A percentile compares a stretch with the other conserved stretches of the same genome.
Conservation (phyloP, 768 basidiomycete species). For the Phlegmacium glaucopus region DNA sequence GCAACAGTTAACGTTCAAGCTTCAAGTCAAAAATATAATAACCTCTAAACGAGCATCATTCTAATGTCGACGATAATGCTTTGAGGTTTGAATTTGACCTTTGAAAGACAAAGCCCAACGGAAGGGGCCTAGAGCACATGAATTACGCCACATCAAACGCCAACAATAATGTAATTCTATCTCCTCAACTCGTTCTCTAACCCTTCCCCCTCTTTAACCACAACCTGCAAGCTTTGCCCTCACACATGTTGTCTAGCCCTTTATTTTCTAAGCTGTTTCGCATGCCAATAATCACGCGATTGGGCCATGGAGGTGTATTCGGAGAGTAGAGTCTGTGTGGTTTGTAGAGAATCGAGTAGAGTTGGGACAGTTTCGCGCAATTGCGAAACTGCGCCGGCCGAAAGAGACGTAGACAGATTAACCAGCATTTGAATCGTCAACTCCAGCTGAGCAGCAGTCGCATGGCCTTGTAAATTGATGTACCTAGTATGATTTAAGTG, state of each 20-base stretch:
- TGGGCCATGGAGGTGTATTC: slow-evolving; percentile 69
- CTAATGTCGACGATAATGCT: too few relatives aligned
- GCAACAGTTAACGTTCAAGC: too few relatives aligned
- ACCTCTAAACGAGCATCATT: too few relatives aligned
- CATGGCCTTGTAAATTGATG: slow-evolving; percentile 71
- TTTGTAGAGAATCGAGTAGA: slow-evolving; percentile 29
- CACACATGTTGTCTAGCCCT: slow-evolving; percentile 64
- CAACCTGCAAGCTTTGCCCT: slow-evolving; percentile 87
- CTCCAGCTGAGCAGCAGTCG: slow-evolving; percentile 77
- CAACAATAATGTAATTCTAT: too few relatives aligned
- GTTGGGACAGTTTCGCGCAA: slow-evolving; percentile 47
- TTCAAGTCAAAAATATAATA: too few relatives aligned
- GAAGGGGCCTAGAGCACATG: too few relatives aligned
- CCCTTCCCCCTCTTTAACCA: slow-evolving; percentile 81
- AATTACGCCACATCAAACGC: too few relatives aligned
- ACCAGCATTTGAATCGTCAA: slow-evolving; percentile 63
- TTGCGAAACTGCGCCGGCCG: slow-evolving; percentile 16
- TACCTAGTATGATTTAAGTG: too few relatives aligned
- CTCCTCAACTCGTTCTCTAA: slow-evolving; percentile 77
- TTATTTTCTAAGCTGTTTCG: slow-evolving; percentile 60
- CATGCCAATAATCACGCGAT: slow-evolving; percentile 81
- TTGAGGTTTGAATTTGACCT: too few relatives aligned
- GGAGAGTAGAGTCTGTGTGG: slow-evolving; percentile 36
- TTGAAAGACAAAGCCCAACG: too few relatives aligned
- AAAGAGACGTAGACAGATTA: slow-evolving; percentile 30